Evolutionary conservation across 306 rosid species (phyloP), one percentile per base, ranked within the genome.

Genomic region (Rosa chinensis): DNA sequence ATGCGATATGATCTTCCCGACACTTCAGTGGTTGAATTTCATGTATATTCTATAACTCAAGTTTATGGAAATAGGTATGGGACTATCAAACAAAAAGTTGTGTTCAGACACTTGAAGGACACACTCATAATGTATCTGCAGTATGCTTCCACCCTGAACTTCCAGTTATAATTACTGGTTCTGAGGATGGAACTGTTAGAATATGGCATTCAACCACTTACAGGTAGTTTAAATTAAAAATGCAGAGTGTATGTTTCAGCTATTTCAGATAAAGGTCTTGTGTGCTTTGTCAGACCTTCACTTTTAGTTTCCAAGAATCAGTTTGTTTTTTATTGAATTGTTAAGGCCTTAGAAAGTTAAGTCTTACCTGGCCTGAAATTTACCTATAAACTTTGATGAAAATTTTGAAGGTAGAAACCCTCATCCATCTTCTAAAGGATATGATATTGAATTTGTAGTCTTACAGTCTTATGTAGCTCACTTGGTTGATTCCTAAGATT

Each of bases 91-190:
- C 99, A 83, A 95, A 89, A 88, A 95, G 94, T 81, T 95, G 99
- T 84, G 99, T 95, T 85, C 99, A 95, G 85, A 95, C 98, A 69
- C 93, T 95, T 70, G 99, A 95, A n/a, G 98, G 99, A 72, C 99
- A 95, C 86, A 93, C 99, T n/a, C 97, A 93, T 87, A 95, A 95
- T 88, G 93, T 95, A 21, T 95, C 99, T 83, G 97, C 99, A 64
- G 99, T 93, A 64, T 95, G 97, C 82, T 95, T 95, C 85, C 99
- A 95, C 84, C 99, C 99, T 20, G 99, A 93, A 70, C 92, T 95
- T 79, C 99, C 99, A 66, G 87, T 95, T 80, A 95, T 95, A 80
- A 85, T 95, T 81, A 95, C 99, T 77, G 99, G 99, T 79, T 91
- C 98, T 73, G 99, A 95, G 87, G 99, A 95, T 88, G 99, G 99